Evolutionary conservation across 768 basidiomycete species (phyloP).

Genomic region (Podaxis pistillaris): DNA sequence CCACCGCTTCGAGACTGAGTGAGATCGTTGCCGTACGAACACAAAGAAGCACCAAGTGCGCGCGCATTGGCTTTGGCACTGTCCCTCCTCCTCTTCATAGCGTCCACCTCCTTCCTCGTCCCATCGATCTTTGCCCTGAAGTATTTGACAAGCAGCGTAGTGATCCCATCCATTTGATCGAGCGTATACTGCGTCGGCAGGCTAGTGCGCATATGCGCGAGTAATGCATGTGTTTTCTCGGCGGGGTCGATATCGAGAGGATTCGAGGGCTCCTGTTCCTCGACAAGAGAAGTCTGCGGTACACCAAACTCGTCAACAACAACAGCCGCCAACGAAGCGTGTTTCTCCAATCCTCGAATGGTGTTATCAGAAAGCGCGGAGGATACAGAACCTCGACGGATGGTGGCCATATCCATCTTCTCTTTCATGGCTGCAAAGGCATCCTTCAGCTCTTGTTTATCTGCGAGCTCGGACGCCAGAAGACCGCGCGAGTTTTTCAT

Average conservation of each 20-base stretch:
- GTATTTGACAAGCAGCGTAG: slow-evolving; percentile 35
- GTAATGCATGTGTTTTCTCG: background rate
- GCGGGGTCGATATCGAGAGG: slow-evolving; percentile 4
- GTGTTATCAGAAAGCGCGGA: slow-evolving; percentile 11
- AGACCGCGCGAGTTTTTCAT: slow-evolving; percentile 56
- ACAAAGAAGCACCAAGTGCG: background rate
- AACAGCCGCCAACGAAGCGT: background rate
- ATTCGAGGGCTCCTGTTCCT: background rate
- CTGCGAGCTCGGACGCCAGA: background rate
- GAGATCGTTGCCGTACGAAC: background rate
- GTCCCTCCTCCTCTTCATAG: slow-evolving; percentile 36
- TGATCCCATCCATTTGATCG: slow-evolving; percentile 6
- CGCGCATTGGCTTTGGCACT: slow-evolving; percentile 10
- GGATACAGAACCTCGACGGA: slow-evolving; percentile 11
- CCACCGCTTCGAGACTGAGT: background rate
- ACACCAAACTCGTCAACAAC: slow-evolving; percentile 9
- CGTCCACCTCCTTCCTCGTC: slow-evolving; percentile 45
- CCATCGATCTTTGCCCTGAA: slow-evolving; percentile 56
- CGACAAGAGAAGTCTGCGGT: background rate
- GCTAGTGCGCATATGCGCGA: slow-evolving; percentile 3
- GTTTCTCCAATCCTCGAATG: slow-evolving; percentile 5
- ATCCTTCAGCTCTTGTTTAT: background rate
- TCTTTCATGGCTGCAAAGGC: slow-evolving; percentile 9
- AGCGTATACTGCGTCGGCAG: slow-evolving; percentile 9
- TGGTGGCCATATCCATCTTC: slow-evolving; percentile 14